These are phyloP conservation scores for Avena sativa DNA, from an alignment of 176 grass and related monocot species.

Conservation along the genomic window DNA sequence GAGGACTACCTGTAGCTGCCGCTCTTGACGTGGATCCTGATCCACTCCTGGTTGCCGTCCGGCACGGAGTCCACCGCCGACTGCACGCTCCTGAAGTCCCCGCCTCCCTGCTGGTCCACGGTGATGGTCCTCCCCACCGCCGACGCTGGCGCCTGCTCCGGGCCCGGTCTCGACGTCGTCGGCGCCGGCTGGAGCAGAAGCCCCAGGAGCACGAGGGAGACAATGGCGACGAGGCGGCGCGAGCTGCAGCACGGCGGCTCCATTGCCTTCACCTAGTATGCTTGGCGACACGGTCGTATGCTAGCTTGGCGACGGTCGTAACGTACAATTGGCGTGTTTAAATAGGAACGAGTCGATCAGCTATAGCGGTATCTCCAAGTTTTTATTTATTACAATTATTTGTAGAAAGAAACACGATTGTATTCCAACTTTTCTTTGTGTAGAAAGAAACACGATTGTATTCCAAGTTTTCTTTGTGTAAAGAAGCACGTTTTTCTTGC, in stretches of 20 bases:
- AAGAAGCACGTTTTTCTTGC: background rate
- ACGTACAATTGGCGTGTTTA: background rate
- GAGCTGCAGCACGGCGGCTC: background rate
- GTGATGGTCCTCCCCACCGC: slow-evolving; percentile 4
- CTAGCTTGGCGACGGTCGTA: background rate
- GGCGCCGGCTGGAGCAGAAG: background rate
- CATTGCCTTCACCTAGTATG: background rate
- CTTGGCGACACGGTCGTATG: background rate
- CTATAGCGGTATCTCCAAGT: background rate
- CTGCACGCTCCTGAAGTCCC: slow-evolving; percentile 48
- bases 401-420: background rate
- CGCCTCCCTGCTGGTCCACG: slow-evolving; percentile 31
- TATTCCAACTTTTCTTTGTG: background rate
- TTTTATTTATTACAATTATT: background rate
- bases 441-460: background rate
- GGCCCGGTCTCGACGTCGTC: background rate
- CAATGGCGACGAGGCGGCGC: background rate
- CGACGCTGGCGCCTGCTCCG: background rate
- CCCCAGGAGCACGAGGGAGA: background rate
- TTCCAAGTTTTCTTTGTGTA: background rate
- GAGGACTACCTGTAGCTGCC: slow-evolving; percentile 42
- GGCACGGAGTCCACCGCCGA: slow-evolving; percentile 47
- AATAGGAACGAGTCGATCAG: background rate
- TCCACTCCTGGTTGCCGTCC: slow-evolving; percentile 51
- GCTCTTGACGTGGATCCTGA: slow-evolving; percentile 47